Conservation (phyloP, 768 basidiomycete species). For the Hemileccinum rubropunctum region DNA sequence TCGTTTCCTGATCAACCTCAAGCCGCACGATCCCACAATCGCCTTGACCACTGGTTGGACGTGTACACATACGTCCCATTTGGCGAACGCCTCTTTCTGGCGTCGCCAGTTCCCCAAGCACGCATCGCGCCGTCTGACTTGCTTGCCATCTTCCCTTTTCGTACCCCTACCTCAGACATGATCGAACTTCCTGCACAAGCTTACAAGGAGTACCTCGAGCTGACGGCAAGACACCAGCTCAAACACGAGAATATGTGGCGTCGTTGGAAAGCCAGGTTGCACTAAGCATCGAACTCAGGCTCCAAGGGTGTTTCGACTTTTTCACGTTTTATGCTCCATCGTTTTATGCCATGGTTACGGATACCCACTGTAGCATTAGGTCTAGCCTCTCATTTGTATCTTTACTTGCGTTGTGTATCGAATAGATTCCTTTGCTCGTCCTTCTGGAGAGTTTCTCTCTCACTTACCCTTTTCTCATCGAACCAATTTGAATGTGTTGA, state of each 20-base stretch:
- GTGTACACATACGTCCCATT: slow-evolving; percentile 65
- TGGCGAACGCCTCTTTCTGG: slow-evolving; percentile 64
- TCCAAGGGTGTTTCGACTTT: too few relatives aligned
- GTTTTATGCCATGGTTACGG: slow-evolving; percentile 3
- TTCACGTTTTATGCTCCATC: slow-evolving; percentile 1
- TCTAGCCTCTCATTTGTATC: slow-evolving; percentile 15
- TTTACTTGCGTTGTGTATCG: too few relatives aligned
- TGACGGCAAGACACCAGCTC: slow-evolving; percentile 50
- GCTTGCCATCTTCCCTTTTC: slow-evolving; percentile 49
- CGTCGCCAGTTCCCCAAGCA: slow-evolving; percentile 54
- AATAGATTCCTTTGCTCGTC: too few relatives aligned
- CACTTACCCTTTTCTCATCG: neutral
- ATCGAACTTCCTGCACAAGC: slow-evolving; percentile 62
- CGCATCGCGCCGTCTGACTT: slow-evolving; percentile 61
- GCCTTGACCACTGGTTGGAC: slow-evolving; percentile 58
- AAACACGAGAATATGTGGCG: slow-evolving; percentile 60
- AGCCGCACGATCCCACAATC: slow-evolving; percentile 58
- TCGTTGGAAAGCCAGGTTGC: slow-evolving; percentile 38
- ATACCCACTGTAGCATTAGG: slow-evolving; percentile 6
- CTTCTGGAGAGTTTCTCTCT: neutral
- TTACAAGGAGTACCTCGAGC: slow-evolving; percentile 54
- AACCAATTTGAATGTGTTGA: neutral
- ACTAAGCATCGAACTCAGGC: too few relatives aligned
- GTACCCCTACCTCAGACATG: slow-evolving; percentile 45
- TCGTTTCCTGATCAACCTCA: slow-evolving; percentile 6